A percentile compares a stretch with the other conserved stretches of the same genome.
Conservation (phyloP, 2,329 filamentous ascomycete genomes). For the Penicillium sp. region DNA sequence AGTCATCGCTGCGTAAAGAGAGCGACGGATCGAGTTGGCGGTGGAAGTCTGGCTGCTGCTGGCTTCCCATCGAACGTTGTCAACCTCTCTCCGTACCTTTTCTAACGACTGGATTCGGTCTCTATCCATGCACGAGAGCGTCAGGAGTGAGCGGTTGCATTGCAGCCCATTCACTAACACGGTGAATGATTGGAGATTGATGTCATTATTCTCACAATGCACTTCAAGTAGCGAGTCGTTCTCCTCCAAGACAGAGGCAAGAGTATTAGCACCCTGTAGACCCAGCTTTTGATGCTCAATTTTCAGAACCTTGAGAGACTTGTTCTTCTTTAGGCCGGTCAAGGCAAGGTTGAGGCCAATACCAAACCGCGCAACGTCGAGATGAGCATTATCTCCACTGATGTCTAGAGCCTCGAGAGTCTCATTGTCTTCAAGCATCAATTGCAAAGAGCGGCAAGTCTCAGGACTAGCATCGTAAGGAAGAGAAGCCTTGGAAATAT, state of each 20-base stretch:
- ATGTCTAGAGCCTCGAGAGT: conserved; percentile 68
- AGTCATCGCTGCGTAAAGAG: conserved; percentile 43
- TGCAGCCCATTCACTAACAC: conserved; percentile 69
- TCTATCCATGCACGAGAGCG: conserved; percentile 63
- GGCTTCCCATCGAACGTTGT: conserved; percentile 49
- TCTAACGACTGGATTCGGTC: conserved; percentile 64
- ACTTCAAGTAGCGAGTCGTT: conserved; percentile 66
- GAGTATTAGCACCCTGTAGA: conserved; percentile 67
- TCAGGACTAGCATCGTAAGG: conserved; percentile 69
- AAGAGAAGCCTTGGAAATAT: conserved; percentile 70
- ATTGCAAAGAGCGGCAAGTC: conserved; percentile 64
- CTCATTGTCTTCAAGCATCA: conserved; percentile 67
- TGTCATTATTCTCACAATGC: conserved; percentile 71
- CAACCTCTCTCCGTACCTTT: conserved; percentile 58
- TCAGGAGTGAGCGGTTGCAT: conserved; percentile 63
- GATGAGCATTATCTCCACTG: conserved; percentile 68
- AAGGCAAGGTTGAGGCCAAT: conserved; percentile 68
- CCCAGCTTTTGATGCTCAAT: conserved; percentile 71
- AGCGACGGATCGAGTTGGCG: conserved; percentile 45
- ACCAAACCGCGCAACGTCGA: conserved; percentile 70
- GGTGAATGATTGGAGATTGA: conserved; percentile 69
- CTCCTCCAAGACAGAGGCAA: conserved; percentile 67
- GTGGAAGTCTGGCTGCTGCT: conserved; percentile 31
- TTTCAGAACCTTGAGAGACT: conserved; percentile 60
- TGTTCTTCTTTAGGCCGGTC: conserved; percentile 65